These are phyloP conservation scores for Fusarium incarnatum DNA, from an alignment of 2,329 filamentous ascomycete genomes.

Conservation along the genomic window DNA sequence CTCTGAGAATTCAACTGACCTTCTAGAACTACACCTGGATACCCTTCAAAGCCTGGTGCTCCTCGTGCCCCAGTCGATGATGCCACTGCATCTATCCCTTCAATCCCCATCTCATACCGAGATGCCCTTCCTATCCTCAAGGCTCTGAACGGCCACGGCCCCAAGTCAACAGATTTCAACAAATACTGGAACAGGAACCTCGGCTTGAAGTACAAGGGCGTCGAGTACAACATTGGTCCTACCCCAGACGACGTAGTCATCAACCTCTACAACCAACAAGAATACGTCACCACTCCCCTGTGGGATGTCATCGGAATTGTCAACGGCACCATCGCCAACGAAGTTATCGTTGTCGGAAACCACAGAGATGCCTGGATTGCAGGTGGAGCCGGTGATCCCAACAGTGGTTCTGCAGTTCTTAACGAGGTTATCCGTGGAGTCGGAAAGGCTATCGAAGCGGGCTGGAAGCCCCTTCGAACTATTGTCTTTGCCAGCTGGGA, in stretches of 20 bases:
- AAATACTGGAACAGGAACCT: constrained; percentile 76
- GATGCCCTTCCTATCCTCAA: constrained; percentile 91
- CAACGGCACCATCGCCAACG: constrained; percentile 85
- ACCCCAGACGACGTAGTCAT: constrained; percentile 77
- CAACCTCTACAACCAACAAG: constrained; percentile 82
- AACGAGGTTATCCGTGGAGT: constrained; percentile 84
- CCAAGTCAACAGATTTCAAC: constrained; percentile 78
- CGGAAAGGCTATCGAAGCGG: constrained; percentile 73
- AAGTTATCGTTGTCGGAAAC: constrained; percentile 91
- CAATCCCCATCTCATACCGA: constrained; percentile 87
- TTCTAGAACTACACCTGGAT: constrained; percentile 82
- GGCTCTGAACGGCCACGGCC: constrained; percentile 89
- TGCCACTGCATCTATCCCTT: constrained; percentile 86
- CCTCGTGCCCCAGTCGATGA: constrained; percentile 77
- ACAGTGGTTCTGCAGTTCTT: constrained; percentile 82
- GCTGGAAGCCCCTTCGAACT: constrained; percentile 76
- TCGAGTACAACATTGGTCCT: constrained; percentile 87
- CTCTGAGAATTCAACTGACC: constrained; percentile 21
- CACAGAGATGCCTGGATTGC: constrained; percentile 92
- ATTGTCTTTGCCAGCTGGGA: constrained; percentile 91
- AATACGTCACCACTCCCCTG: constrained; percentile 82
- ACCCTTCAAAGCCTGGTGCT: constrained; percentile 90
- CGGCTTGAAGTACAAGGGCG: constrained; percentile 81
- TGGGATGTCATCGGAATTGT: constrained; percentile 96
- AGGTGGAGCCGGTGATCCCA: constrained; percentile 85